Evolutionary conservation across 768 basidiomycete species (phyloP).

Genomic region (Amanita phalloides): DNA sequence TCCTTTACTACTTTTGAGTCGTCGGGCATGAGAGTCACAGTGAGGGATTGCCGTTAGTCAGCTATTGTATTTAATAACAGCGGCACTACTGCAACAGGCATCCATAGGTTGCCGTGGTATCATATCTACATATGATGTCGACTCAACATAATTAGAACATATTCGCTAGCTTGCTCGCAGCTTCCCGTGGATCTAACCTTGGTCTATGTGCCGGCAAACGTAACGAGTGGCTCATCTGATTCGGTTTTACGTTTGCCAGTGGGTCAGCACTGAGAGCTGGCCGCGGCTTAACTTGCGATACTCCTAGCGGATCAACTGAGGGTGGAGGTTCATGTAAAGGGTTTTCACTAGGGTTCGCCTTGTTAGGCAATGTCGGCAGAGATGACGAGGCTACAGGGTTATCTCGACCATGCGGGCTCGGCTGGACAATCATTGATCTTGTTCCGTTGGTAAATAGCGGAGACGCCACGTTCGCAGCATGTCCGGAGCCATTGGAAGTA

Average conservation of each 20-base stretch:
- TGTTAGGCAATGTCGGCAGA: constrained; percentile 14
- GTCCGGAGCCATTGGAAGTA: constrained; percentile 25
- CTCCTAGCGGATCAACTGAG: constrained; percentile 20
- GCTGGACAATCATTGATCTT: constrained; percentile 69
- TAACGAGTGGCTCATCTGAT: constrained; percentile 63
- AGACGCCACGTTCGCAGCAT: constrained; percentile 30
- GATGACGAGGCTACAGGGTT: constrained; percentile 25
- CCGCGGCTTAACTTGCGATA: constrained; percentile 12
- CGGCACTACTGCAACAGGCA: not conserved
- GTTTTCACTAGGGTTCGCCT: constrained; percentile 3
- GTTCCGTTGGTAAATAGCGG: constrained; percentile 65
- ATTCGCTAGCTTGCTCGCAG: constrained; percentile 84
- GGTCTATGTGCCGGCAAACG: constrained; percentile 61
- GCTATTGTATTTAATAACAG: not conserved
- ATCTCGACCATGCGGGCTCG: constrained; percentile 27
- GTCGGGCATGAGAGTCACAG: not conserved
- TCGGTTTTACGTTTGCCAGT: constrained; percentile 48
- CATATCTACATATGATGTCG: not conserved
- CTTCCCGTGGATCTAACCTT: constrained; percentile 74
- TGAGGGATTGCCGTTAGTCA: not conserved
- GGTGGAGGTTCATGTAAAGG: constrained; percentile 6
- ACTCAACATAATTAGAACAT: constrained; percentile 45
- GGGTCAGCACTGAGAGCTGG: constrained; percentile 42
- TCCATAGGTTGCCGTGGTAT: not conserved
- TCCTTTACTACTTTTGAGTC: not conserved